phyloP scores from a whole-genome alignment of 441 rosid genomes.

The Adansonia madagascariensis region DNA sequence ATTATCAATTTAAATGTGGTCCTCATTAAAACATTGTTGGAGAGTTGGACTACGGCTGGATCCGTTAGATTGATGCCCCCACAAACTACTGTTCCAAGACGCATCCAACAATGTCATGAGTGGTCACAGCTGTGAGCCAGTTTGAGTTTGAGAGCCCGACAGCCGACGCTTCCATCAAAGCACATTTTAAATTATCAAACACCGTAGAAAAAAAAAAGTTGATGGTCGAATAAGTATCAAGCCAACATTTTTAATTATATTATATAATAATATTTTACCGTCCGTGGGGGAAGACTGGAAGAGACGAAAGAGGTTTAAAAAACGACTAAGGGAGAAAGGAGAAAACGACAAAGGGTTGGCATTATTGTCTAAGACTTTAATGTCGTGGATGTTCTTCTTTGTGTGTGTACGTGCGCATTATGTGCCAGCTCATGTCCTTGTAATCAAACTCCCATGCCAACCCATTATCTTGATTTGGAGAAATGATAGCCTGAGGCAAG shows the following conservation, averaged over 20 bases:
- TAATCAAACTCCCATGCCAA: not conserved
- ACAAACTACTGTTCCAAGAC: not conserved
- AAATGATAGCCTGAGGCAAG: not conserved
- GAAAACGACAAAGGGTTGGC: not conserved
- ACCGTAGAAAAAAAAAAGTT: too few relatives aligned
- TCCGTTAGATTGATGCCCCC: not conserved
- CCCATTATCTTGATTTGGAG: not conserved
- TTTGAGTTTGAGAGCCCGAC: not conserved
- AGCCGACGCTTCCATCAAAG: not conserved
- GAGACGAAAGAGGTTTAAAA: not conserved
- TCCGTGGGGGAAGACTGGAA: not conserved
- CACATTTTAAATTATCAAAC: not conserved
- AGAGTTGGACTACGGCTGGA: not conserved
- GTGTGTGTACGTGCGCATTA: constrained; percentile 46
- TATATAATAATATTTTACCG: not conserved
- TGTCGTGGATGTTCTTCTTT: constrained; percentile 41
- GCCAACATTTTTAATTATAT: not conserved
- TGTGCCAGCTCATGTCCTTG: constrained; percentile 50
- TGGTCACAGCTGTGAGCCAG: not conserved
- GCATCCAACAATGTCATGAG: not conserved
- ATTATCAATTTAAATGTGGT: not conserved
- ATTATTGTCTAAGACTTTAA: constrained; percentile 5
- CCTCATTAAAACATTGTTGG: not conserved
- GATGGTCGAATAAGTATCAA: not conserved
- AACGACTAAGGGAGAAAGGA: constrained; percentile 31